Evolutionary conservation across 495 filamentous ascomycete species (phyloP).

Genomic region (Penicillium arizonense): DNA sequence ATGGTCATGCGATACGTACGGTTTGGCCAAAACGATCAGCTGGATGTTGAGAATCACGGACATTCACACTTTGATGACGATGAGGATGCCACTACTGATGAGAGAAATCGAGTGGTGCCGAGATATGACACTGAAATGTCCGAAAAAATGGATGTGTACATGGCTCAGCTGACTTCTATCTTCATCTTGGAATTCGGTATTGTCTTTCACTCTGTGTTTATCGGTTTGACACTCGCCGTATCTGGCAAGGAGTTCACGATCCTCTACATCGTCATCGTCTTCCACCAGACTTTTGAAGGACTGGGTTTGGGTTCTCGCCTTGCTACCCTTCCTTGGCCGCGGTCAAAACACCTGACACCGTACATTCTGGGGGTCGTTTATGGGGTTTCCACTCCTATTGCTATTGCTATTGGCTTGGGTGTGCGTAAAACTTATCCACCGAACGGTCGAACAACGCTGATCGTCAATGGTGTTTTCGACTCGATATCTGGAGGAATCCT

Average conservation of each 20-base stretch:
- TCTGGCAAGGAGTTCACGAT: conserved; percentile 65
- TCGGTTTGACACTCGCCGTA: conserved; percentile 74
- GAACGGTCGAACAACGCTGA: conserved; percentile 57
- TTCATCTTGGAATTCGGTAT: conserved; percentile 75
- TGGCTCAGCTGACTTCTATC: conserved; percentile 48
- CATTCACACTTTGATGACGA: conserved; percentile 21
- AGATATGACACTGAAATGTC: too few relatives aligned
- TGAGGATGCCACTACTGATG: conserved; percentile 22
- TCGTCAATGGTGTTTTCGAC: conserved; percentile 87
- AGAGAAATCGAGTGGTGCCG: conserved; percentile 28
- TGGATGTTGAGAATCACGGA: conserved; percentile 33
- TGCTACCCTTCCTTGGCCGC: conserved; percentile 69
- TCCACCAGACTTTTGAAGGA: conserved; percentile 86
- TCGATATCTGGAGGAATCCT: conserved; percentile 84
- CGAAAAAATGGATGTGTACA: conserved; percentile 52
- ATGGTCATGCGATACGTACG: conserved; percentile 74
- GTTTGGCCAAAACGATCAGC: conserved; percentile 57
- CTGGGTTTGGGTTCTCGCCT: conserved; percentile 78
- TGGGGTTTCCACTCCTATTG: conserved; percentile 75
- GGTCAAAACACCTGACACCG: conserved; percentile 62
- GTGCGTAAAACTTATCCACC: conserved; percentile 64
- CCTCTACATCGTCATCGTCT: conserved; percentile 73
- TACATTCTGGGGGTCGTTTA: conserved; percentile 68
- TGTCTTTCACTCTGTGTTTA: conserved; percentile 79
- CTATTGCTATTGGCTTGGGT: conserved; percentile 79